Base-by-base conservation (phyloP, 75 land plant species). In the Selaginella tamariscina region DNA sequence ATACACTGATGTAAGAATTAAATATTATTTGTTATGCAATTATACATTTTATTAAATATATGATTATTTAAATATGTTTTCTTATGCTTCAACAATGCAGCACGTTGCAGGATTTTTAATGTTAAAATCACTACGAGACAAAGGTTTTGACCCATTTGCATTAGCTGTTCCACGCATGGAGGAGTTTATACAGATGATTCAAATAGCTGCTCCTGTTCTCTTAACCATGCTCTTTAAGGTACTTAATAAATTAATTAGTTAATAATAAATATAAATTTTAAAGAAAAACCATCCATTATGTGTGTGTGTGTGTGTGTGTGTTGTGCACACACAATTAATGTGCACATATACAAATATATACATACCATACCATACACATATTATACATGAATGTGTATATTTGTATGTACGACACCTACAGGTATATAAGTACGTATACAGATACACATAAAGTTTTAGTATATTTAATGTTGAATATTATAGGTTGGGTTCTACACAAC, bases 191-290 rank as follows among this genome's bases (percentile, higher is more conserved):
- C 78, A 85, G 49, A 85, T 91, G 68, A 63, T 84, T 60, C 71
- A 56, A 27, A 69, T 88, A 66, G 81, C 92, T 75, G 92, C 85
- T 72, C 97, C 97, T 21, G 86, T 87, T 5, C 87, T 88, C 67
- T 22, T 88, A 28, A 82, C 92, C 32, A 85, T 88, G 81, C 67
- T 82, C 28, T 82, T 86, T 54, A 91, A 91, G 97, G 97, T 91
- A 62, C 54, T 44, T 29, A n/a, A n/a, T n/a, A n/a, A n/a, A n/a
- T n/a, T n/a, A n/a, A n/a, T n/a, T n/a, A n/a, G n/a, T n/a, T n/a
- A n/a, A n/a, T n/a, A n/a, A n/a, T n/a, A n/a, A n/a, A n/a, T n/a
- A n/a, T n/a, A n/a, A n/a, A n/a, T n/a, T n/a, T n/a, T n/a, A n/a
- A n/a, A n/a, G n/a, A n/a, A n/a, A n/a, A n/a, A n/a, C n/a, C n/a